Evolutionary conservation across 805 yeast species (phyloP).

Genomic region (Candida ponderosae): DNA sequence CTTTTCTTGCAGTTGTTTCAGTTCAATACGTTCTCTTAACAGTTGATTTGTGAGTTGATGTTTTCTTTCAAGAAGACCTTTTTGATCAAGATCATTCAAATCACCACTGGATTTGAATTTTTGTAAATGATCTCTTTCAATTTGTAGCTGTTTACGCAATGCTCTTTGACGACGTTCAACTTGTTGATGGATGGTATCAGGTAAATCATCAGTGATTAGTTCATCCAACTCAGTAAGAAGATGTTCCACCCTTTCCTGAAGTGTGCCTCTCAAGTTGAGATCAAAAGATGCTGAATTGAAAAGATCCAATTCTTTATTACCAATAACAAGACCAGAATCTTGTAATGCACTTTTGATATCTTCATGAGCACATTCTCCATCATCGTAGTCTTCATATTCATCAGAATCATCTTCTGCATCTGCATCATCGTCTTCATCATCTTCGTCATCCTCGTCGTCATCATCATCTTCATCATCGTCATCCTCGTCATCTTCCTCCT

Average conservation of each 20-base stretch:
- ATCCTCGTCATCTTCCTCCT: conserved; percentile 17
- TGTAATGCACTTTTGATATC: conserved; percentile 5
- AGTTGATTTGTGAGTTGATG: conserved; percentile 9
- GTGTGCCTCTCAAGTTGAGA: not conserved
- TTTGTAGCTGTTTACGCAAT: not conserved
- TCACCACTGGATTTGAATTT: no score
- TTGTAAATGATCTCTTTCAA: not conserved
- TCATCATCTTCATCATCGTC: conserved; percentile 12
- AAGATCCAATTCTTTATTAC: no score
- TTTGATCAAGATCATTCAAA: not conserved
- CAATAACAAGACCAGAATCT: not conserved
- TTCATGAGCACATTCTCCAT: not conserved
- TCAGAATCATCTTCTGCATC: conserved; percentile 17
- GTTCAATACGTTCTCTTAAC: conserved; percentile 7
- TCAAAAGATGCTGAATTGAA: not conserved
- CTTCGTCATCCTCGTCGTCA: conserved; percentile 23
- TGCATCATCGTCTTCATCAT: conserved; percentile 14
- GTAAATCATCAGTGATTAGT: not conserved
- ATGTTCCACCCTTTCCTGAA: not conserved
- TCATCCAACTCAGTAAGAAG: not conserved
- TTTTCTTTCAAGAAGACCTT: conserved; percentile 3
- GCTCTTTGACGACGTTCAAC: not conserved
- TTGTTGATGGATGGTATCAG: not conserved
- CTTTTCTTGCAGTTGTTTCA: conserved; percentile 7
- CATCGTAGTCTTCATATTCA: conserved; percentile 6